These are phyloP conservation scores for Phyllosticta capitalensis DNA, from an alignment of 2,329 filamentous ascomycete species.

Conservation along the genomic window DNA sequence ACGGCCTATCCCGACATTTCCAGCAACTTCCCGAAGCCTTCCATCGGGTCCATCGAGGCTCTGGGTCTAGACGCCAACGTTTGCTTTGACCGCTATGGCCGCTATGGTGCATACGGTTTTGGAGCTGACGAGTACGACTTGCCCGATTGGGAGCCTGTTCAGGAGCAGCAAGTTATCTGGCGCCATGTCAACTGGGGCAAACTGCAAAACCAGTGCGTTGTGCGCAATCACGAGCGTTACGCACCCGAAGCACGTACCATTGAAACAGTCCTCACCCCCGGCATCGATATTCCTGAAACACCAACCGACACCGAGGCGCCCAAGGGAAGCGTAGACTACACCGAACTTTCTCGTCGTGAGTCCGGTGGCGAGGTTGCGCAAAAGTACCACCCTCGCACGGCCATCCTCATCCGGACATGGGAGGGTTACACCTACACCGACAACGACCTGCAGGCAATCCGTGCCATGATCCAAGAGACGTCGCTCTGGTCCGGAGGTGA, in stretches of 20 bases:
- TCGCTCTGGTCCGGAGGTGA: slow-evolving; percentile 38
- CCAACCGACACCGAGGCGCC: slow-evolving; percentile 3
- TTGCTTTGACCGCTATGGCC: slow-evolving; percentile 51
- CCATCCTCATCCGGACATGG: slow-evolving; percentile 38
- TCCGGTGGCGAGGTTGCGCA: slow-evolving; percentile 4
- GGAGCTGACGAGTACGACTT: slow-evolving; percentile 40
- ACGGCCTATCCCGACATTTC: slow-evolving; percentile 53
- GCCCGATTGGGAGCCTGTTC: slow-evolving; percentile 26
- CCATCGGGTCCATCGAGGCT: slow-evolving; percentile 29
- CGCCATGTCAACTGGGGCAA: slow-evolving; percentile 59
- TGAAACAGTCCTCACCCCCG: slow-evolving; percentile 9
- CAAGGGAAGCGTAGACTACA: background rate
- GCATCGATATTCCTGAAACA: slow-evolving; percentile 5
- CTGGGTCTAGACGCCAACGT: slow-evolving; percentile 41
- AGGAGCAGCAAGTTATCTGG: slow-evolving; percentile 43
- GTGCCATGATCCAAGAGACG: slow-evolving; percentile 37
- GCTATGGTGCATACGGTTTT: slow-evolving; percentile 49
- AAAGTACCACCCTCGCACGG: slow-evolving; percentile 35
- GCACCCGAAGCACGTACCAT: slow-evolving; percentile 31
- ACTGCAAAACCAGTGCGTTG: slow-evolving; percentile 57
- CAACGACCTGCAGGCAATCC: slow-evolving; percentile 37
- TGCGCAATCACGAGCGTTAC: slow-evolving; percentile 57
- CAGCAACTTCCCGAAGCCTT: slow-evolving; percentile 27
- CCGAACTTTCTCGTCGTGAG: slow-evolving; percentile 8
- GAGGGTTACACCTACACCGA: slow-evolving; percentile 38